These are phyloP conservation scores for Capronia americana DNA, from an alignment of 2,329 filamentous ascomycete species.

Conservation along the genomic window DNA sequence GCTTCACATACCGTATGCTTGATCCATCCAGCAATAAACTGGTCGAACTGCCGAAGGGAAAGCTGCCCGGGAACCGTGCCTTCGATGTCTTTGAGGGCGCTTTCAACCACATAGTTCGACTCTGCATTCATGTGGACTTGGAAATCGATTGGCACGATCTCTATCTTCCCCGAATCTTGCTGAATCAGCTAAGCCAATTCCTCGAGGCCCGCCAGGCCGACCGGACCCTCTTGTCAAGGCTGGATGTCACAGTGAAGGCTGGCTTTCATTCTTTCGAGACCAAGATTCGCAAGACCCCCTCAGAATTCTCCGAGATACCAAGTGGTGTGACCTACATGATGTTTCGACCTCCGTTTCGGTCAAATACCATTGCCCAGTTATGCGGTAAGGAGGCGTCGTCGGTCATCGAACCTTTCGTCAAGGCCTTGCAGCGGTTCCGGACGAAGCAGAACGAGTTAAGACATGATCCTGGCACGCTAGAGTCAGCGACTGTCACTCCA, in stretches of 20 bases:
- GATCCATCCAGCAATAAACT: background rate
- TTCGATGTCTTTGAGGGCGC: too few relatives aligned
- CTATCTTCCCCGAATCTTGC: background rate
- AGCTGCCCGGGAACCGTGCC: too few relatives aligned
- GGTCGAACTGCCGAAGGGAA: background rate
- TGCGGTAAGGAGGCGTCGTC: too few relatives aligned
- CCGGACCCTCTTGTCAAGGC: background rate
- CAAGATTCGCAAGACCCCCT: background rate
- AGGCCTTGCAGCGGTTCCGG: background rate
- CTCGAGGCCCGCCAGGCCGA: background rate
- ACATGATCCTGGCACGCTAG: background rate
- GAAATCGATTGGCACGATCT: too few relatives aligned
- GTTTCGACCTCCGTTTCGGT: too few relatives aligned
- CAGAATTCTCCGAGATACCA: too few relatives aligned
- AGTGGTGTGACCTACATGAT: too few relatives aligned
- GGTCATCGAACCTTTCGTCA: background rate
- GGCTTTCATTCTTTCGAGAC: background rate
- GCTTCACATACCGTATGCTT: background rate
- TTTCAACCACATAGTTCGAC: too few relatives aligned
- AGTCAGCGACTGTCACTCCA: background rate
- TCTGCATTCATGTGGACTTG: slow-evolving; percentile 2
- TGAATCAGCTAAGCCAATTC: background rate
- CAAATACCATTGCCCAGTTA: too few relatives aligned
- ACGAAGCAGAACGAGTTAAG: background rate
- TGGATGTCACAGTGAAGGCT: background rate